phyloP scores from a whole-genome alignment of 2,329 filamentous ascomycete species.

The Aspergillus sp. region DNA sequence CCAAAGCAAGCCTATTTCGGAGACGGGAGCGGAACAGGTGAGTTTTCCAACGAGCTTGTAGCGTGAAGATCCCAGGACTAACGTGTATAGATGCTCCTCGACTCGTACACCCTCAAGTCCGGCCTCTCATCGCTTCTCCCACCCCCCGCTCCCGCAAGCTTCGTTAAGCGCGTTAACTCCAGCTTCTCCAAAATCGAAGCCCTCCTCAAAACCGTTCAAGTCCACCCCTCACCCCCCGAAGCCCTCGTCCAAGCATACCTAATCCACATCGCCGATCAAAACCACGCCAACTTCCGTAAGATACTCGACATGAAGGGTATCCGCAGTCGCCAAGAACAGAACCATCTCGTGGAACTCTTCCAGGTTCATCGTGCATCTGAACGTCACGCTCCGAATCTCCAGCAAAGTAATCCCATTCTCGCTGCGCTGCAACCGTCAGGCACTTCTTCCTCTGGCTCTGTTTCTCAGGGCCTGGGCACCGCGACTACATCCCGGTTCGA shows the following conservation, averaged over 20 bases:
- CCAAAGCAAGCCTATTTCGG: slow-evolving; percentile 82
- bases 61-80: neutral
- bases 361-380: slow-evolving; percentile 69
- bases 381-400: slow-evolving; percentile 59
- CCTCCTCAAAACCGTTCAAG: slow-evolving; percentile 92
- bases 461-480: slow-evolving; percentile 43
- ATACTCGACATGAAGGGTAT: slow-evolving; percentile 94
- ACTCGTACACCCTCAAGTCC: slow-evolving; percentile 67
- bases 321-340: slow-evolving; percentile 68
- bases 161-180: slow-evolving; percentile 77
- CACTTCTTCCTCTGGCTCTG: slow-evolving; percentile 28
- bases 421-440: slow-evolving; percentile 50
- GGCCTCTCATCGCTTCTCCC: slow-evolving; percentile 44
- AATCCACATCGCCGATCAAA: slow-evolving; percentile 91
- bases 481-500: slow-evolving; percentile 60
- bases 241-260: slow-evolving; percentile 94
- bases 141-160: slow-evolving; percentile 57
- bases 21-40: slow-evolving; percentile 88
- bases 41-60: neutral
- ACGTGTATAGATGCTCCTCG: slow-evolving; percentile 70
- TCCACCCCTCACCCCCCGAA: slow-evolving; percentile 83
- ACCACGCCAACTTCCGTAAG: slow-evolving; percentile 91
- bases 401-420: slow-evolving; percentile 63
- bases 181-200: slow-evolving; percentile 84
- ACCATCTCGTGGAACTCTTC: slow-evolving; percentile 80